Evolutionary conservation across 2,329 filamentous ascomycete genomes (phyloP).

Genomic region (Coniochaeta sp.): DNA sequence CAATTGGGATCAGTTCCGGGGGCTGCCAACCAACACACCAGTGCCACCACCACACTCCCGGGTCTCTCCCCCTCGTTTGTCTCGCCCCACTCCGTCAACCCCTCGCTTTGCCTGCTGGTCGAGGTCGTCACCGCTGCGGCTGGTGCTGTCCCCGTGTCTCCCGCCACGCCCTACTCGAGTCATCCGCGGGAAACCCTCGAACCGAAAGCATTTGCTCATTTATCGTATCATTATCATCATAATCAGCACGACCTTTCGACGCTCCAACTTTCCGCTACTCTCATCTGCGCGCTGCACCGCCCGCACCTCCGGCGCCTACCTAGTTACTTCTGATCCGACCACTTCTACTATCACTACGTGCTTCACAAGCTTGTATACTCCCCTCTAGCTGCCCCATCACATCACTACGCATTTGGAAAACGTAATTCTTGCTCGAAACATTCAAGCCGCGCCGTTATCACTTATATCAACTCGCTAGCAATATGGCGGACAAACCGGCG

Average conservation of each 20-base stretch:
- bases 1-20: too few species aligned
- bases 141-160: too few species aligned
- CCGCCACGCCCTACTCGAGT: background rate
- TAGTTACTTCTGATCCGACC: slow-evolving; percentile 1
- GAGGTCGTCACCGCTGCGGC: background rate
- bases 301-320: background rate
- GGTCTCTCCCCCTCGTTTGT: background rate
- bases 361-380: slow-evolving; percentile 1
- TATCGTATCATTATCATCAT: background rate
- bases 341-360: slow-evolving; percentile 1
- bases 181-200: background rate
- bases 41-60: background rate
- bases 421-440: slow-evolving; percentile 3
- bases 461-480: background rate
- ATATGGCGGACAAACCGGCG: slow-evolving; percentile 2
- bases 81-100: slow-evolving; percentile 1
- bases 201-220: background rate
- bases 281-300: slow-evolving; percentile 1
- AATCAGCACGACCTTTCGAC: slow-evolving; percentile 1
- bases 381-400: slow-evolving; percentile 1
- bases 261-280: slow-evolving; percentile 1
- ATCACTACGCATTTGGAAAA: slow-evolving; percentile 3
- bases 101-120: background rate
- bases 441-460: slow-evolving; percentile 2
- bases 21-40: background rate